A percentile compares a stretch with the other conserved stretches of the same genome.
phyloP scores from a whole-genome alignment of 768 basidiomycete species.

The Hortiboletus flavorubellus region DNA sequence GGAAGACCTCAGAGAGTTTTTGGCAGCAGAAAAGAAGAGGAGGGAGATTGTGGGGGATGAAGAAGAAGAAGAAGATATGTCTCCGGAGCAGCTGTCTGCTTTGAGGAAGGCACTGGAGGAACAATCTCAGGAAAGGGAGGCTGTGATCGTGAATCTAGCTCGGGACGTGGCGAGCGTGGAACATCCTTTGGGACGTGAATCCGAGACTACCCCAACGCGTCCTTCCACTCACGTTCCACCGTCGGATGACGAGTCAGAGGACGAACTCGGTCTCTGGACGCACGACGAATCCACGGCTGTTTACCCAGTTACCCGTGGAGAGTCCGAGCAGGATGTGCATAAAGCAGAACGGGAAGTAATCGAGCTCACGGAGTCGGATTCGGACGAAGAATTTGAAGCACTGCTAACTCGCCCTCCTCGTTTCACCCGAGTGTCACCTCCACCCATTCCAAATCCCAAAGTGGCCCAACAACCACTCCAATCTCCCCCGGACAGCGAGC shows the following conservation, averaged over 20 bases:
- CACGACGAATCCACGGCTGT: slow-evolving; percentile 41
- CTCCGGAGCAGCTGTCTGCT: slow-evolving; percentile 15
- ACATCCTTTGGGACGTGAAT: neutral
- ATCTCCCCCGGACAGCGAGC: slow-evolving; percentile 14
- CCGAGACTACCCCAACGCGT: slow-evolving; percentile 18
- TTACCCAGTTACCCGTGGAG: slow-evolving; percentile 24
- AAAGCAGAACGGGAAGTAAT: slow-evolving; percentile 22
- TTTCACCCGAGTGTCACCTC: slow-evolving; percentile 5
- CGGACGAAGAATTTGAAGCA: slow-evolving; percentile 29
- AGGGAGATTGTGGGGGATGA: slow-evolving; percentile 38
- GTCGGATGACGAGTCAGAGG: slow-evolving; percentile 40
- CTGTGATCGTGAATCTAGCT: slow-evolving; percentile 1
- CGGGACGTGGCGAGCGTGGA: slow-evolving; percentile 6
- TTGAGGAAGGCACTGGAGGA: slow-evolving; percentile 17
- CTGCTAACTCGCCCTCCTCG: slow-evolving; percentile 25
- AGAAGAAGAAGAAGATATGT: slow-evolving; percentile 25
- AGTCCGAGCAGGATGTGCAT: slow-evolving; percentile 13
- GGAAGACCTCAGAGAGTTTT: slow-evolving; percentile 61
- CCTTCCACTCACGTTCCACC: slow-evolving; percentile 2
- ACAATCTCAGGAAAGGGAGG: slow-evolving; percentile 7
- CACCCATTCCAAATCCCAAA: neutral
- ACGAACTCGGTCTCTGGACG: slow-evolving; percentile 45
- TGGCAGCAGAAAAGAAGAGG: slow-evolving; percentile 58
- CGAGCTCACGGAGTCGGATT: slow-evolving; percentile 27
- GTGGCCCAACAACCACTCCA: slow-evolving; percentile 9